phyloP scores from a whole-genome alignment of 2,329 filamentous ascomycete genomes.

The Beauveria bassiana region DNA sequence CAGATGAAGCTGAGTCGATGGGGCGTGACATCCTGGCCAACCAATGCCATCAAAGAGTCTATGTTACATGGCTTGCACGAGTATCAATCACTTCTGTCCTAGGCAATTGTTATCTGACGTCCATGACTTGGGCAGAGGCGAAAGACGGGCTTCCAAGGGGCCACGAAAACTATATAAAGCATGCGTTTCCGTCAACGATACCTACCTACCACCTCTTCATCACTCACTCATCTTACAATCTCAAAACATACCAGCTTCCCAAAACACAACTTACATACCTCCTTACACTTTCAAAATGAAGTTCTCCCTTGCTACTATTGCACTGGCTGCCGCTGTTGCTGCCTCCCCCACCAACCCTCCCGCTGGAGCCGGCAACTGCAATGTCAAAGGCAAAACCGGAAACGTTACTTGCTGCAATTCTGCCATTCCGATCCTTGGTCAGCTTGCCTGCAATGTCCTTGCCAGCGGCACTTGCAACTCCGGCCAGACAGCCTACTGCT shows the following conservation, averaged over 20 bases:
- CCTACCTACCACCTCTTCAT: not conserved
- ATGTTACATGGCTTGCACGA: not conserved
- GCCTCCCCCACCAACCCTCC: not conserved
- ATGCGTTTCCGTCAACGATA: not conserved
- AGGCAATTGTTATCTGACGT: not conserved
- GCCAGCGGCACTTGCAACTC: not conserved
- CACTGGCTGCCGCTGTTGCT: not conserved
- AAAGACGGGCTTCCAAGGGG: no score
- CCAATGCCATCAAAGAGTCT: not conserved
- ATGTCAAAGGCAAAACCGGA: not conserved
- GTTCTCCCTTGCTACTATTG: not conserved
- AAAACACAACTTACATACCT: not conserved
- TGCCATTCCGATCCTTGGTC: conserved; percentile 1
- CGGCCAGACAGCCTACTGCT: not conserved
- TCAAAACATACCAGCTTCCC: not conserved
- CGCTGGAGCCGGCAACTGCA: not conserved
- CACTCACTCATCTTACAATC: not conserved
- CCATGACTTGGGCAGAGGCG: no score
- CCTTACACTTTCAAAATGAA: not conserved
- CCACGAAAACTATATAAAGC: not conserved
- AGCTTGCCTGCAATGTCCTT: conserved; percentile 1
- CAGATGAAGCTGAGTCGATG: not conserved
- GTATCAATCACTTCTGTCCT: not conserved
- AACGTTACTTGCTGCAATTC: conserved; percentile 4
- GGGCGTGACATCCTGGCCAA: not conserved